These are phyloP conservation scores for Aurinia saxatilis DNA, from an alignment of 345 rosid genomes.

Conservation along the genomic window DNA sequence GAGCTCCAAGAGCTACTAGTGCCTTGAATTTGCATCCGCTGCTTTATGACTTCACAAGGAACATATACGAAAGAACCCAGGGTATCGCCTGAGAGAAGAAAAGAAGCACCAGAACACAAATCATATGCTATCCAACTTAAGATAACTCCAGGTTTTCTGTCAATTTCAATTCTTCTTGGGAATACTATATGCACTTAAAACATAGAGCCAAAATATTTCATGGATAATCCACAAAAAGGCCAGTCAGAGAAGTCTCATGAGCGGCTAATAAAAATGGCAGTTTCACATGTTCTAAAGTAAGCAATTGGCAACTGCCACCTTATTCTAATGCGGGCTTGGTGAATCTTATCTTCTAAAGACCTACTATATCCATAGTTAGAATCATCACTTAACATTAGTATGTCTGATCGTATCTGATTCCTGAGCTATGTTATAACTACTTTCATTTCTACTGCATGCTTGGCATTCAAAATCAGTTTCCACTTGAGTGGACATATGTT, in stretches of 20 bases:
- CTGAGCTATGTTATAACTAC: neutral
- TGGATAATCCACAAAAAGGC: neutral
- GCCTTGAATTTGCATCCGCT: conserved; percentile 98
- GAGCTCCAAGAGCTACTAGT: conserved; percentile 68
- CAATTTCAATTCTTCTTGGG: neutral
- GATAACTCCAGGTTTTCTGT: neutral
- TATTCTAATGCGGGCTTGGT: neutral
- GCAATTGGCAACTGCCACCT: conserved; percentile 10
- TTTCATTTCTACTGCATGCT: conserved; percentile 6
- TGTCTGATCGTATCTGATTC: neutral
- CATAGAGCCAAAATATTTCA: neutral
- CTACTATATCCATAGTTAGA: neutral
- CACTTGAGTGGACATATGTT: neutral
- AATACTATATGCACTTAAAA: neutral
- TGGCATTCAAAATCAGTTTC: conserved; percentile 4
- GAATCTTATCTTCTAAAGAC: neutral
- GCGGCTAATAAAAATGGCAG: neutral
- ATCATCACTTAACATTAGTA: neutral
- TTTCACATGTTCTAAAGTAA: conserved; percentile 11
- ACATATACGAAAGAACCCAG: conserved; percentile 89
- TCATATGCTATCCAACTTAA: conserved; percentile 9
- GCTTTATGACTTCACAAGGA: conserved; percentile 97
- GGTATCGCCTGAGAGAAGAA: conserved; percentile 69
- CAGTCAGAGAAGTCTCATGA: neutral
- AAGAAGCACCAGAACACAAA: conserved; percentile 19